These are phyloP conservation scores for Ophiocordyceps robertsii DNA, from an alignment of 2,329 filamentous ascomycete genomes.

Conservation along the genomic window DNA sequence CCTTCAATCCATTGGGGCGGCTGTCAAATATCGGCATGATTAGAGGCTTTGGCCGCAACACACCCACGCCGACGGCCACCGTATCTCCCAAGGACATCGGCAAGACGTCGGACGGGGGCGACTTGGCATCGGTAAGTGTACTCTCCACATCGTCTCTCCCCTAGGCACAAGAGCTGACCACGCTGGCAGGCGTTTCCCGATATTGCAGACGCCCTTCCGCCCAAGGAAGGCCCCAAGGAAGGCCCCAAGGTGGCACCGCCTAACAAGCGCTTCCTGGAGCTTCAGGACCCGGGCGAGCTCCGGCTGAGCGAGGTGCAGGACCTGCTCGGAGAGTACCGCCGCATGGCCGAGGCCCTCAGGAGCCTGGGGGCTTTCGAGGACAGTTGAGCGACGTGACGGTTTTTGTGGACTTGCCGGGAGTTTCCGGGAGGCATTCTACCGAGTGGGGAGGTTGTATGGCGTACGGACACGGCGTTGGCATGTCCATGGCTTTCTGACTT, in stretches of 20 bases:
- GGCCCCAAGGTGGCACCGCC: slow-evolving; percentile 47
- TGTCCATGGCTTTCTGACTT: neutral
- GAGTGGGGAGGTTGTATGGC: too few relatives aligned
- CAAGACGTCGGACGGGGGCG: slow-evolving; percentile 34
- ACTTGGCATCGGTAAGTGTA: slow-evolving; percentile 40
- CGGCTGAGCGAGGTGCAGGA: slow-evolving; percentile 61
- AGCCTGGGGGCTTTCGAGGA: slow-evolving; percentile 47
- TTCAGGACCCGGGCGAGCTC: slow-evolving; percentile 56
- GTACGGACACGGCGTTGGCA: too few relatives aligned
- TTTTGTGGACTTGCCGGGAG: neutral
- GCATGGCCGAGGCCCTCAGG: slow-evolving; percentile 52
- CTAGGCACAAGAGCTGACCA: slow-evolving; percentile 2
- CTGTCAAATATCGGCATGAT: slow-evolving; percentile 63
- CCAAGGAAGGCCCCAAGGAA: slow-evolving; percentile 41
- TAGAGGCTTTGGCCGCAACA: slow-evolving; percentile 56
- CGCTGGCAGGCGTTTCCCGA: slow-evolving; percentile 43
- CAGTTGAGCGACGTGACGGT: slow-evolving; percentile 10
- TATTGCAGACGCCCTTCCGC: slow-evolving; percentile 38
- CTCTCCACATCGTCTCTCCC: neutral
- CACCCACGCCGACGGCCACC: slow-evolving; percentile 17
- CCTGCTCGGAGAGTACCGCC: slow-evolving; percentile 60
- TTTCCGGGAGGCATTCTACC: too few relatives aligned
- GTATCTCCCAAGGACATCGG: slow-evolving; percentile 21
- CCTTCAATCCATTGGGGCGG: slow-evolving; percentile 70
- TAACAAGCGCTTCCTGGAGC: slow-evolving; percentile 59